A percentile compares a stretch with the other conserved stretches of the same genome.
These are phyloP conservation scores for Penicillium sclerotigenum DNA, from an alignment of 2,329 filamentous ascomycete species.

Conservation along the genomic window DNA sequence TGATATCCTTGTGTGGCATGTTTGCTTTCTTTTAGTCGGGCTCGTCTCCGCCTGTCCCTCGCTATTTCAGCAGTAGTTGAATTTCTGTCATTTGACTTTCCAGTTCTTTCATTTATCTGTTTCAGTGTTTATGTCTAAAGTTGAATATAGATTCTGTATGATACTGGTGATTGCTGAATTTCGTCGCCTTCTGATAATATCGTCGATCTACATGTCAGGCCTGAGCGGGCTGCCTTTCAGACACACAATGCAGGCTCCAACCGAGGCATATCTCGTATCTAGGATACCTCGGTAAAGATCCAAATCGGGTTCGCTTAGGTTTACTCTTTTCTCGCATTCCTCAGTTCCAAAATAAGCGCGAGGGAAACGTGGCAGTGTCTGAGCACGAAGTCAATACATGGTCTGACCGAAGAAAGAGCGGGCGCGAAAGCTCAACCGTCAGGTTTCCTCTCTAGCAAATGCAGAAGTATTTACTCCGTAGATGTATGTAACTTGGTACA, in stretches of 20 bases:
- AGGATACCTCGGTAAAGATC: not conserved
- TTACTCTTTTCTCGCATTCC: constrained; percentile 3
- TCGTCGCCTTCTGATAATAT: not conserved
- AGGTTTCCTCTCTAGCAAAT: no score
- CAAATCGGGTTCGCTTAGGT: not conserved
- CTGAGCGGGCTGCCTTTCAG: not conserved
- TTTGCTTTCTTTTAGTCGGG: not conserved
- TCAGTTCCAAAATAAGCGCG: not conserved
- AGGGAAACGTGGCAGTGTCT: constrained; percentile 7
- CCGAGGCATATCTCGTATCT: not conserved
- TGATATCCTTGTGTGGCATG: constrained; percentile 1
- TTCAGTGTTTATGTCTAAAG: not conserved
- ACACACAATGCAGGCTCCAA: not conserved
- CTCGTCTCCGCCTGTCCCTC: not conserved
- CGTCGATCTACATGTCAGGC: not conserved
- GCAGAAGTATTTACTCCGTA: not conserved
- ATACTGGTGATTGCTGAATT: not conserved
- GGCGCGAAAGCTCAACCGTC: not conserved
- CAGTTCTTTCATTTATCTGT: not conserved
- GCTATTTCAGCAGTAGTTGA: not conserved
- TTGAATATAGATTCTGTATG: not conserved
- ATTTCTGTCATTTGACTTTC: not conserved
- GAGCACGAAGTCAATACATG: not conserved
- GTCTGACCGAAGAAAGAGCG: not conserved
- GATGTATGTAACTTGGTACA: not conserved